Evolutionary conservation across 345 rosid species (phyloP), one percentile per base, ranked within the genome.

Genomic region (Camelina neglecta): DNA sequence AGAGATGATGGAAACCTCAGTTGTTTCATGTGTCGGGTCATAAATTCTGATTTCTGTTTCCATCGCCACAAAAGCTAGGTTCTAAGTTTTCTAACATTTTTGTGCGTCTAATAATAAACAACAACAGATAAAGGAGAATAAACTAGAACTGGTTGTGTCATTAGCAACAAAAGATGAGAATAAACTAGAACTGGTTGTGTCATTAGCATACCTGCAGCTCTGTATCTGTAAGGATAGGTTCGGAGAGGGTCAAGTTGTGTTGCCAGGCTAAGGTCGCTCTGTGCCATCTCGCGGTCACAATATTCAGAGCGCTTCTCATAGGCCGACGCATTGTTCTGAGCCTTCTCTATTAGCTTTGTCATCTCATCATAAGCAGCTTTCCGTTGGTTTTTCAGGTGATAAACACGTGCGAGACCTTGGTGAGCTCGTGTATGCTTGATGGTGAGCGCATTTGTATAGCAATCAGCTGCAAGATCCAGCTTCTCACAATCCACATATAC

Each of bases 381-480:
- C 20, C 90, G 83, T 59, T 89, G 90, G 72, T 89, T 87, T 81
- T 88, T 93, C 11, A 93, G 86, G 79, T 92, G 93, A 76, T 87
- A 89, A 53, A 96, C 97, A 35, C 93, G 88, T 33, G 98, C 98
- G 35, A 96, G 85, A 75, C 98, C 98, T 75, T 96, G 98, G 80
- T 93, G 99, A 38, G 99, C 98, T 80, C 97, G 77, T 20, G 99
- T 93, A 78, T 96, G 99, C 84, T 93, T 96, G 74, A 93, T 91
- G 83, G 88, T 85, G 69, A 93, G 94, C 3, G 99, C 99, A 48
- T 81, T 93, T 82, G 74, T 91, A 81, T 89, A 96, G 81, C 97
- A 91, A 76, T 88, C 90, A 45, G 92, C 87, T 53, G 98, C 98
- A 71, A 81, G 89, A 83, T 93, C 99, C 51, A 93, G 86, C 81